Base-by-base conservation (phyloP, 1,139 yeast genomes). In the Saccharomycopsis hybrid region DNA sequence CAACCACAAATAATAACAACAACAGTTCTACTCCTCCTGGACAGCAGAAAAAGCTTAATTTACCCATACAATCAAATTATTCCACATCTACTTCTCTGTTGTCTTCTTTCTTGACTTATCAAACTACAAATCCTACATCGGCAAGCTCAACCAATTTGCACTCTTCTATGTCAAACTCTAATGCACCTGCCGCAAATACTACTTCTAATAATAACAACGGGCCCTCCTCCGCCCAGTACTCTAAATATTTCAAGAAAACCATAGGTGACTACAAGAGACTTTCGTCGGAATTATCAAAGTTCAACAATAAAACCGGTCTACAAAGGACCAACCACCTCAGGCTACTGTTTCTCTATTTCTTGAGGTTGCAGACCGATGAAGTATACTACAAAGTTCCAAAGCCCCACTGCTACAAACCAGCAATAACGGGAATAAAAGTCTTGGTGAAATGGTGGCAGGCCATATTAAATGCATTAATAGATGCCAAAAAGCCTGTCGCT, bases 371-470 rank as follows among this genome's bases (percentile, higher is more conserved):
- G 42, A 63, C 61, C 43, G 65, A 66, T 48, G 59, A 62, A 56
- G 42, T 64, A 65, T 44, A 54, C 58, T 25, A 54, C 46, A 5
- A 57, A 55, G 45, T 55, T 58, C 48, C 60, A 65, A 41, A 61
- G 62, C 54, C 36, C 44, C 29, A 45, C 50, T 40, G 48, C 57
- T 29, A 46, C 55, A 25, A 50, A 48, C n/a, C 44, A 53, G 31
- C 52, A 2, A 30, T 48, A 4, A 42, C 43, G 4, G 55, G 55
- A 5, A 52, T 65, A 5, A 56, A 55, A 38, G 67, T 77, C 4
- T 65, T 83, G 25, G 63, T 74, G 29, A 74, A 73, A 57, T 85
- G 94, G 94, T 85, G 92, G 92, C 60, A 67, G 7, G 72, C 77
- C 25, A 64, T 82, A n/a, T 63, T 85, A 25, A 62, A 64, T 7